Evolutionary conservation across 1,284 basidiomycete species (phyloP).

Genomic region (Termitomyces sp.): DNA sequence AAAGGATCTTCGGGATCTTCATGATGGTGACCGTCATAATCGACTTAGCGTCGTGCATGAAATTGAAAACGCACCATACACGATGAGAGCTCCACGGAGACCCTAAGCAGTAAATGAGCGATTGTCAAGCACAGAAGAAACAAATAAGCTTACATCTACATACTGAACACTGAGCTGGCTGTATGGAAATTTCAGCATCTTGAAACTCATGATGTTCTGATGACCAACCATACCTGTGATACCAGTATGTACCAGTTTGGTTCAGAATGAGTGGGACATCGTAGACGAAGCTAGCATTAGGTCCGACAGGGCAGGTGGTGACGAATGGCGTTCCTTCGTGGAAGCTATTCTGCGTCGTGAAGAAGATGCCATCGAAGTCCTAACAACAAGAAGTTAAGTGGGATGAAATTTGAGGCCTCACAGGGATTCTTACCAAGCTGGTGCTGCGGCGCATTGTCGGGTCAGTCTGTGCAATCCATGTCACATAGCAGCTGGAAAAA

Average conservation of each 20-base stretch:
- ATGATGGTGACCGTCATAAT: not conserved
- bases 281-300: conserved; percentile 41
- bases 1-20: conserved; percentile 10
- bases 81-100: conserved; percentile 9
- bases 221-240: conserved; percentile 23
- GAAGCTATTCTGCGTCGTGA: conserved; percentile 12
- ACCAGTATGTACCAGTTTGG: conserved; percentile 33
- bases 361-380: conserved; percentile 17
- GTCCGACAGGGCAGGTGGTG: conserved; percentile 41
- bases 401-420: not conserved
- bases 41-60: not conserved
- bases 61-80: conserved; percentile 4
- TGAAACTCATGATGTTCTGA: not conserved
- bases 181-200: not conserved
- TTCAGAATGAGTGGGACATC: conserved; percentile 21
- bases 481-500: not conserved
- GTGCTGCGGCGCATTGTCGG: conserved; percentile 19
- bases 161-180: conserved; percentile 15
- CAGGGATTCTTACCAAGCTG: conserved; percentile 6
- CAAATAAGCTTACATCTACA: conserved; percentile 8
- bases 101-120: not conserved
- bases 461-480: conserved; percentile 10
- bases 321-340: conserved; percentile 19
- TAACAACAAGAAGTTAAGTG: not conserved
- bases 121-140: not conserved